Evolutionary conservation across 257 asterid genomes (phyloP).

Genomic region (Thymus quinquecostatus): DNA sequence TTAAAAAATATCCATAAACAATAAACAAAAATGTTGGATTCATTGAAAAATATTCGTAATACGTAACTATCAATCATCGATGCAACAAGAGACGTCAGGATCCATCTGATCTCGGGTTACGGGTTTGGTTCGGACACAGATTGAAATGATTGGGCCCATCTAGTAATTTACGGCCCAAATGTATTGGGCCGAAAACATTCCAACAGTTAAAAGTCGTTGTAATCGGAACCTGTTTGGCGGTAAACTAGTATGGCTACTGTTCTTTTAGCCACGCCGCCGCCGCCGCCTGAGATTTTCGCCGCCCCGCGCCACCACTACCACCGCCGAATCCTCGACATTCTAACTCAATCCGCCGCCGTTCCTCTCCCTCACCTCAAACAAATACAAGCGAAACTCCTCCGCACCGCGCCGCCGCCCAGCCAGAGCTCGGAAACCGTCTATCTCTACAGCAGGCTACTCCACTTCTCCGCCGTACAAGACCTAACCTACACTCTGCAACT

Average conservation of each 20-base stretch:
- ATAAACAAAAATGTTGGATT: no score
- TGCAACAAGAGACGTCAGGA: no score
- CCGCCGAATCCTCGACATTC: slow-evolving; percentile 48
- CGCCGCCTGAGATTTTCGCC: slow-evolving; percentile 39
- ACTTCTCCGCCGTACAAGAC: slow-evolving; percentile 56
- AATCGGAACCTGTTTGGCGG: background rate
- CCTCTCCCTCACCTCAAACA: slow-evolving; percentile 66
- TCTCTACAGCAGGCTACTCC: slow-evolving; percentile 56
- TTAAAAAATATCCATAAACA: no score
- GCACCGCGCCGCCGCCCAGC: slow-evolving; percentile 41
- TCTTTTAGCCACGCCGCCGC: slow-evolving; percentile 41
- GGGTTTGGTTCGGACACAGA: background rate
- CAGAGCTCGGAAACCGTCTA: slow-evolving; percentile 39
- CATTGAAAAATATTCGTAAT: no score
- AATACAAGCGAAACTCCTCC: slow-evolving; percentile 68
- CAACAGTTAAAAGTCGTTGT: background rate
- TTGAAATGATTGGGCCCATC: background rate
- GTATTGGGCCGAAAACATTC: slow-evolving; percentile 5
- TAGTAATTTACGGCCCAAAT: background rate
- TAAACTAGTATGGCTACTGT: slow-evolving; percentile 33
- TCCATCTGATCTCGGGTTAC: no score
- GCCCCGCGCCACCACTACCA: slow-evolving; percentile 31
- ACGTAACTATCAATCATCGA: no score
- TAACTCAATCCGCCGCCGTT: slow-evolving; percentile 56
- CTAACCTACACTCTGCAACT: slow-evolving; percentile 45